These are phyloP conservation scores for Casuarina equisetifolia DNA, from an alignment of 306 rosid genomes.

Conservation along the genomic window DNA sequence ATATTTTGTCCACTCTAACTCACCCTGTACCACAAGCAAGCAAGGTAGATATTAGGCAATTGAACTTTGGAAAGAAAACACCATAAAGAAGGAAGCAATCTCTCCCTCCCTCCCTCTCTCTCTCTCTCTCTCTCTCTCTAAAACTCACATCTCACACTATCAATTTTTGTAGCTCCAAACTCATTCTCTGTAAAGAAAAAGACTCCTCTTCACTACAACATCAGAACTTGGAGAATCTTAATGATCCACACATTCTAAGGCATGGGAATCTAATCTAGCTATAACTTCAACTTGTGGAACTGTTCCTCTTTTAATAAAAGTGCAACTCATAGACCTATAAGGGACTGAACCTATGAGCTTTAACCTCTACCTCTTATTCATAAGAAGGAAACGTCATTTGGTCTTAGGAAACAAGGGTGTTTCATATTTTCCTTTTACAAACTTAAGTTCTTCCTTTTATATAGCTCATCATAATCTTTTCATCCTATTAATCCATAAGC, in stretches of 20 bases:
- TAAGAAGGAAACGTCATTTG: neutral
- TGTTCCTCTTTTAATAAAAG: neutral
- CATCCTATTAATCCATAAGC: neutral
- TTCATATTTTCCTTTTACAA: neutral
- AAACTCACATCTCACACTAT: neutral
- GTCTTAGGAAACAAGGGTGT: neutral
- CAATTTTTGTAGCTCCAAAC: neutral
- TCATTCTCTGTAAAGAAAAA: neutral
- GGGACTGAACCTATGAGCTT: neutral
- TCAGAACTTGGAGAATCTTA: too few relatives aligned
- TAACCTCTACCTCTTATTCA: neutral
- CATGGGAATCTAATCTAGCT: neutral
- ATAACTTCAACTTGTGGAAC: neutral
- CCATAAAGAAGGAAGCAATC: neutral
- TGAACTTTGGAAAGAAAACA: neutral
- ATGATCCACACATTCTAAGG: too few relatives aligned
- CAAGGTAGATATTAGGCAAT: neutral
- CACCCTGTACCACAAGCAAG: neutral
- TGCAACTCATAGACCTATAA: neutral
- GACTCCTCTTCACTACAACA: too few relatives aligned
- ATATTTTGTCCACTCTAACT: neutral
- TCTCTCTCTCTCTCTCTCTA: neutral
- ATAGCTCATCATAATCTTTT: neutral
- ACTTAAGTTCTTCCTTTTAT: neutral
- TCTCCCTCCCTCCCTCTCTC: neutral